Conservation (phyloP, 306 rosid genomes). For the Vigna trinervia region DNA sequence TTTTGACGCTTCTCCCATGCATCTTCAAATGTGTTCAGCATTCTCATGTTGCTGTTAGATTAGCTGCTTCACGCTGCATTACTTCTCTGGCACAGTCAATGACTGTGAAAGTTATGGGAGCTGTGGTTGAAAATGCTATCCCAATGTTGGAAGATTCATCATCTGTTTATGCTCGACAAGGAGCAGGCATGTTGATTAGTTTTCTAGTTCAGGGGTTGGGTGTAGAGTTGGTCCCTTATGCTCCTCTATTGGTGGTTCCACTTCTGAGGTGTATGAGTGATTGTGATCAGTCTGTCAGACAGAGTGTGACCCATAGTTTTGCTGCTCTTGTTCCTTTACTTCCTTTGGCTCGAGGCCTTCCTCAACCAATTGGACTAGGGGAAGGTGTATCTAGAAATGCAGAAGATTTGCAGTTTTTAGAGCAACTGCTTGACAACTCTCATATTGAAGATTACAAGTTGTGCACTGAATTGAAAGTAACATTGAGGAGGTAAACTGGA, state of each 20-base stretch:
- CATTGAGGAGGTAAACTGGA: constrained; percentile 82
- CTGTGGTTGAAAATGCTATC: constrained; percentile 80
- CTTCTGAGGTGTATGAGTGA: constrained; percentile 98
- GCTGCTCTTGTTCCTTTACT: constrained; percentile 99
- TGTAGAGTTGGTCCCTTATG: constrained; percentile 84
- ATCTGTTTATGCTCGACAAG: constrained; percentile 91
- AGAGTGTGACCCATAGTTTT: constrained; percentile 98
- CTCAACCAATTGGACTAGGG: constrained; percentile 79
- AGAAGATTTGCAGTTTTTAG: constrained; percentile 88
- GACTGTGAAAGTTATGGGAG: constrained; percentile 84
- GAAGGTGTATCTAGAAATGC: constrained; percentile 67
- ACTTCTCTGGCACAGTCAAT: constrained; percentile 94
- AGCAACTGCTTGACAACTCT: constrained; percentile 96
- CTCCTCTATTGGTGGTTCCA: constrained; percentile 95
- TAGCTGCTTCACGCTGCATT: constrained; percentile 95
- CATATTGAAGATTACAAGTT: constrained; percentile 90
- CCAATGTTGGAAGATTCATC: constrained; percentile 89
- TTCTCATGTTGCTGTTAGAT: constrained; percentile 91
- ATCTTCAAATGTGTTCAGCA: constrained; percentile 82
- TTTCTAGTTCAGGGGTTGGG: constrained; percentile 96
- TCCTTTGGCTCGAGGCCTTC: constrained; percentile 96
- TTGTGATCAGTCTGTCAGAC: constrained; percentile 92
- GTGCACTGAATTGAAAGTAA: constrained; percentile 75
- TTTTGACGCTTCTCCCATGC: constrained; percentile 87
- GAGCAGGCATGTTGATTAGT: constrained; percentile 94